Conservation (phyloP, 2,329 filamentous ascomycete species). For the Didymella pinodella region DNA sequence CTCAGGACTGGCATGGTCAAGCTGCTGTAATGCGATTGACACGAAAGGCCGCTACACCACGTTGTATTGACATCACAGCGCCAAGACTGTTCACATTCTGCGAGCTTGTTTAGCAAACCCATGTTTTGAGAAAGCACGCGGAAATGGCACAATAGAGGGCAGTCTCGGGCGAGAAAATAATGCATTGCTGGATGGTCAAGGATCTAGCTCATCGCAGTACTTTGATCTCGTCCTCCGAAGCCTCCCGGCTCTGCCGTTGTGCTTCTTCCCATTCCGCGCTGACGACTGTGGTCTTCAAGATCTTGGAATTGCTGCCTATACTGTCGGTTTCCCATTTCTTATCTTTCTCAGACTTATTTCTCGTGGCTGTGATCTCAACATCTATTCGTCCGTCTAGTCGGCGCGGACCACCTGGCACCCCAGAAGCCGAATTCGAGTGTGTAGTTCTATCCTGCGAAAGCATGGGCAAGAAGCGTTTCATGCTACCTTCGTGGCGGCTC, state of each 20-base stretch:
- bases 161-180: background rate
- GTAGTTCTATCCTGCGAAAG: constrained; percentile 39
- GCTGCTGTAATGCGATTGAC: background rate
- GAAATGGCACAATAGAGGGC: background rate
- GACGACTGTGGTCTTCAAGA: constrained; percentile 48
- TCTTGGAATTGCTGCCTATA: constrained; percentile 45
- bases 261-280: constrained; percentile 48
- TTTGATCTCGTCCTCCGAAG: constrained; percentile 34
- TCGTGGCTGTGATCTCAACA: constrained; percentile 42
- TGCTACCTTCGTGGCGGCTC: constrained; percentile 30
- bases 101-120: background rate
- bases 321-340: constrained; percentile 46
- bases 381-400: constrained; percentile 42
- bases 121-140: background rate
- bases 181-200: background rate
- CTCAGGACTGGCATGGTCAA: background rate
- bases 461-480: constrained; percentile 43
- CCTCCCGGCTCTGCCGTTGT: constrained; percentile 28
- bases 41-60: background rate
- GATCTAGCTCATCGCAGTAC: constrained; percentile 21
- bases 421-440: constrained; percentile 46
- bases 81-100: background rate
- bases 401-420: constrained; percentile 43
- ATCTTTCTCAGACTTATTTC: constrained; percentile 24
- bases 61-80: background rate